phyloP scores from a whole-genome alignment of 2,329 filamentous ascomycete genomes.

The Ophiocordyceps camponoti-rufipedis region DNA sequence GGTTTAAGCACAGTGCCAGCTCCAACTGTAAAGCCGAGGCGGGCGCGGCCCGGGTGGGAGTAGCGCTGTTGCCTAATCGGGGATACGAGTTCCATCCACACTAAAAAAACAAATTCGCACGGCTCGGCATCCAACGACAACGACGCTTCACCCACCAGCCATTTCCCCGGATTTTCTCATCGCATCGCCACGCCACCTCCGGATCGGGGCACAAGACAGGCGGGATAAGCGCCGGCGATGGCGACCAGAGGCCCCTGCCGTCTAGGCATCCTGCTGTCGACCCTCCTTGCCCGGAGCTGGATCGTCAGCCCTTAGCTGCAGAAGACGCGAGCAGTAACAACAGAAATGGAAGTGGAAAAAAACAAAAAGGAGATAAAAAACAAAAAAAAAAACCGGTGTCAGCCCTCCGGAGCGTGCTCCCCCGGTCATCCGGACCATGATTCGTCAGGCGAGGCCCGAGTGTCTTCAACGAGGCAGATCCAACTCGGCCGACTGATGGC shows the following conservation, averaged over 20 bases:
- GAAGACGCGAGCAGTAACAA: neutral
- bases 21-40: neutral
- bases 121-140: neutral
- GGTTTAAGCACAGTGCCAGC: too few species aligned
- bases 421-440: neutral
- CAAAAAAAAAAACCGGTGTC: neutral
- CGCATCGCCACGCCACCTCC: neutral
- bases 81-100: neutral
- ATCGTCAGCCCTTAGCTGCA: neutral
- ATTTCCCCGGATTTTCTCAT: neutral
- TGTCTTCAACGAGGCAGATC: neutral
- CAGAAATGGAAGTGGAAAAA: neutral
- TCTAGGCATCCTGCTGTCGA: too few species aligned
- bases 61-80: neutral
- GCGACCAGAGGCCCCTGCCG: neutral
- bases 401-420: neutral
- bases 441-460: too few species aligned
- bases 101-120: neutral
- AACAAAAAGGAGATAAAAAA: neutral
- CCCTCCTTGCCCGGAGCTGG: neutral
- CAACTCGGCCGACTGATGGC: neutral
- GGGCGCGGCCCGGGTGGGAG: neutral
- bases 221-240: constrained; percentile 1
- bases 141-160: neutral
- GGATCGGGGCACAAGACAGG: constrained; percentile 1